phyloP scores from a whole-genome alignment of 495 filamentous ascomycete genomes.

The Penicillium diatomitis region DNA sequence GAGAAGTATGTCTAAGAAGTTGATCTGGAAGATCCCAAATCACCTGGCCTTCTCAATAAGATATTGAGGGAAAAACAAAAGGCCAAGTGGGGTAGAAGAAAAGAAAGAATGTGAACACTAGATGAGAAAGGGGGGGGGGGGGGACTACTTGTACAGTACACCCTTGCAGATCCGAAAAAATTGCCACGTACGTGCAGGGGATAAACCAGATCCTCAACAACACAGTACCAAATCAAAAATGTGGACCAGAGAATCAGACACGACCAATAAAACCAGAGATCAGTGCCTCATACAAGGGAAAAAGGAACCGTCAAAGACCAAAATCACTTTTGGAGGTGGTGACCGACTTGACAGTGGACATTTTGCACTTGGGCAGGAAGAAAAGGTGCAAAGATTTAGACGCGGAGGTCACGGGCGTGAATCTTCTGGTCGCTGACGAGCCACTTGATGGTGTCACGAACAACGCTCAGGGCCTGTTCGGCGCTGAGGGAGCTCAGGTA shows the following conservation, averaged over 20 bases:
- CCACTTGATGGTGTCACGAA: constrained; percentile 30
- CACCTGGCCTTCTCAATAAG: constrained; percentile 4
- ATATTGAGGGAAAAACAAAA: too few relatives aligned
- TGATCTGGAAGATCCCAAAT: neutral
- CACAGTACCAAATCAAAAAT: neutral
- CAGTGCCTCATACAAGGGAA: too few relatives aligned
- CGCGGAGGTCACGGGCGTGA: constrained; percentile 26
- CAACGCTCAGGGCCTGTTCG: constrained; percentile 24
- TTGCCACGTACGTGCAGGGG: too few relatives aligned
- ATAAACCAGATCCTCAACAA: too few relatives aligned
- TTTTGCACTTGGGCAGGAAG: constrained; percentile 1
- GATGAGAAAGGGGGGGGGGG: constrained; percentile 2
- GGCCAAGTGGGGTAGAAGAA: constrained; percentile 3
- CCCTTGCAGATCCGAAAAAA: too few relatives aligned
- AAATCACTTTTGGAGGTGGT: too few relatives aligned
- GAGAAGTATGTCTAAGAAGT: constrained; percentile 6
- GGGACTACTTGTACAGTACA: too few relatives aligned
- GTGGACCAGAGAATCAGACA: constrained; percentile 5
- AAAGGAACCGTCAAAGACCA: too few relatives aligned
- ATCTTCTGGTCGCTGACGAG: constrained; percentile 27
- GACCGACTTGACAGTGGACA: too few relatives aligned
- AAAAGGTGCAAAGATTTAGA: constrained; percentile 12
- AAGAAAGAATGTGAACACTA: constrained; percentile 10
- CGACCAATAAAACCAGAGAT: neutral
- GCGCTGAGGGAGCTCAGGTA: constrained; percentile 33